Conservation (phyloP, 2,329 filamentous ascomycete genomes). For the Diaporthe ampelina region DNA sequence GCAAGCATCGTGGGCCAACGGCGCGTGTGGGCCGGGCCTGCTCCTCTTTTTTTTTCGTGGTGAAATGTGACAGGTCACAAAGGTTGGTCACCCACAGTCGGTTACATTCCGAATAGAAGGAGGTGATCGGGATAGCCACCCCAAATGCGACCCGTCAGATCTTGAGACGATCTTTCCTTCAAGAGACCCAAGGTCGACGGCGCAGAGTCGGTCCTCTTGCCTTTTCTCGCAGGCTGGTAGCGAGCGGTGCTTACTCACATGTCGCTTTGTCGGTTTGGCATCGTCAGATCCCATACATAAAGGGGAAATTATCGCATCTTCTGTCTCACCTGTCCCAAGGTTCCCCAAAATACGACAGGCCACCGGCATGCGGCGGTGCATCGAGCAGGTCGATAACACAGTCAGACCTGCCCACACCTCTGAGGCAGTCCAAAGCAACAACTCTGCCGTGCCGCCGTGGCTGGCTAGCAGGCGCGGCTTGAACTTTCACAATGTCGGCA, state of each 20-base stretch:
- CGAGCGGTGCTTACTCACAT: slow-evolving; percentile 17
- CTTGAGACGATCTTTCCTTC: slow-evolving; percentile 38
- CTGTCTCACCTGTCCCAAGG: slow-evolving; percentile 35
- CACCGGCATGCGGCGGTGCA: not conserved
- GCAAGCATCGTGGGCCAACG: slow-evolving; percentile 38
- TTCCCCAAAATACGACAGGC: not conserved
- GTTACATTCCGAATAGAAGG: slow-evolving; percentile 38
- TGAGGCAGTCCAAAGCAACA: not conserved
- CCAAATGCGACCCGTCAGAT: slow-evolving; percentile 36
- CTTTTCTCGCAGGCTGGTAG: slow-evolving; percentile 25
- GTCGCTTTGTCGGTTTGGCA: slow-evolving; percentile 2
- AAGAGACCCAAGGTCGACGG: slow-evolving; percentile 7
- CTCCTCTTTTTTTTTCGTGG: slow-evolving; percentile 37
- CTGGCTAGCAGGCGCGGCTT: not conserved
- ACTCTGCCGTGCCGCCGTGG: slow-evolving; percentile 3
- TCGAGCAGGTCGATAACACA: slow-evolving; percentile 3
- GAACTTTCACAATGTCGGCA: slow-evolving; percentile 23
- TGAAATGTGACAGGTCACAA: slow-evolving; percentile 40
- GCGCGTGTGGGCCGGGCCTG: slow-evolving; percentile 34
- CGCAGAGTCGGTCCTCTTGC: slow-evolving; percentile 23
- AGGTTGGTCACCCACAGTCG: slow-evolving; percentile 35
- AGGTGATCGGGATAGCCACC: slow-evolving; percentile 35
- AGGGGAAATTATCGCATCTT: slow-evolving; percentile 18
- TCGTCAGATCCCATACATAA: slow-evolving; percentile 30
- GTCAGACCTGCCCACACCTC: slow-evolving; percentile 15